phyloP scores from a whole-genome alignment of 805 yeast species.

The Sugiyamaella boreocaroliniensis region DNA sequence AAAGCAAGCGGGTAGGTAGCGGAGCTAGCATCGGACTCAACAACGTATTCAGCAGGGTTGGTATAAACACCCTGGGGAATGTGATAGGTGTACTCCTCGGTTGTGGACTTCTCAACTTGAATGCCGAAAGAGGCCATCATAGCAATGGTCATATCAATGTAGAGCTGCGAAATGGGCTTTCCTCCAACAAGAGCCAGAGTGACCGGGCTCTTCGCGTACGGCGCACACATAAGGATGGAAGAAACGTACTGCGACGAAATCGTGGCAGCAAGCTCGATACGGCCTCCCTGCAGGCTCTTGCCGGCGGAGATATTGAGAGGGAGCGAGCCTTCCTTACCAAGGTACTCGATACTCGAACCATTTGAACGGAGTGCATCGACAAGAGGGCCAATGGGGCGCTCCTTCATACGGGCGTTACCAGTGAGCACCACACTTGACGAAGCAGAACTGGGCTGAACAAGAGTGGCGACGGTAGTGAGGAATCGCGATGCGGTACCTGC shows the following conservation, averaged over 20 bases:
- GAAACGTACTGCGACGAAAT: slow-evolving; percentile 97
- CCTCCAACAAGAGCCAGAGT: slow-evolving; percentile 89
- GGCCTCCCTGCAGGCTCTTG: slow-evolving; percentile 74
- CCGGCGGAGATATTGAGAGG: slow-evolving; percentile 73
- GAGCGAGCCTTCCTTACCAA: slow-evolving; percentile 71
- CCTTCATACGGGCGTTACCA: slow-evolving; percentile 96
- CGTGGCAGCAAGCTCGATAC: slow-evolving; percentile 90
- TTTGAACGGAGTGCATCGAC: slow-evolving; percentile 83
- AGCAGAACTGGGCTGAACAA: slow-evolving; percentile 47
- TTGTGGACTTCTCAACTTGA: slow-evolving; percentile 56
- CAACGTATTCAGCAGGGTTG: slow-evolving; percentile 78
- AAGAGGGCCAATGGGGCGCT: slow-evolving; percentile 92
- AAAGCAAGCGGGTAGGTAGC: slow-evolving; percentile 97
- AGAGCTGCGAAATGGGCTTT: slow-evolving; percentile 90
- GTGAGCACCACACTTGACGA: slow-evolving; percentile 57
- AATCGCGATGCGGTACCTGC: slow-evolving; percentile 98
- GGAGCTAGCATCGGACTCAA: slow-evolving; percentile 95
- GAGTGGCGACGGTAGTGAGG: slow-evolving; percentile 84
- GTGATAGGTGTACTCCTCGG: slow-evolving; percentile 78
- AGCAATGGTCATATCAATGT: slow-evolving; percentile 93
- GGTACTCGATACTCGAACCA: slow-evolving; percentile 68
- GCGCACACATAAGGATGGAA: slow-evolving; percentile 94
- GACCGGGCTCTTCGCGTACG: slow-evolving; percentile 84
- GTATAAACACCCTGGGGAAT: slow-evolving; percentile 78
- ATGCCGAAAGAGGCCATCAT: slow-evolving; percentile 93